Percentiles rank a stretch among this genome's conserved stretches.
phyloP scores from a whole-genome alignment of 495 filamentous ascomycete genomes.

The Alectoria sarmentosa region DNA sequence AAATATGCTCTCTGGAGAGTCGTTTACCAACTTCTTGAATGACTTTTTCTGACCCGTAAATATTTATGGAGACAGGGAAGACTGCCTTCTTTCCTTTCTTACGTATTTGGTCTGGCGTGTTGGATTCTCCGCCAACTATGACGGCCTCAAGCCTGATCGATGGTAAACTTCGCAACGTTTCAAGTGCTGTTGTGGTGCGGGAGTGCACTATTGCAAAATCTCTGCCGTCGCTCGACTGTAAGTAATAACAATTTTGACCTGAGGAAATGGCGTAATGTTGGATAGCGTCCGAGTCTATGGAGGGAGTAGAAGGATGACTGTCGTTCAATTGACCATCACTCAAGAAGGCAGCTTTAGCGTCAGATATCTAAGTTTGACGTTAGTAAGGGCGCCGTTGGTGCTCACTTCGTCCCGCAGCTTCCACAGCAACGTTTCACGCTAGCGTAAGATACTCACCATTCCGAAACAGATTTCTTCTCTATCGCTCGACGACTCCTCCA shows the following conservation, averaged over 20 bases:
- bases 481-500: neutral
- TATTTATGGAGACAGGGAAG: neutral
- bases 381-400: neutral
- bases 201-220: neutral
- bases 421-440: neutral
- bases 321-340: neutral
- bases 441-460: neutral
- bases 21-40: neutral
- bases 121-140: neutral
- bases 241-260: neutral
- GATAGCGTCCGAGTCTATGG: neutral
- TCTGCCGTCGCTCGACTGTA: neutral
- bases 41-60: neutral
- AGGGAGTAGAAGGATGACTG: neutral
- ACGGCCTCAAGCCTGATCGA: neutral
- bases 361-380: neutral
- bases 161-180: neutral
- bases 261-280: neutral
- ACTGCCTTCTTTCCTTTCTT: neutral
- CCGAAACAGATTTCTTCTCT: neutral
- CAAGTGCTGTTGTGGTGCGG: neutral
- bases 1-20: neutral
- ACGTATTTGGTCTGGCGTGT: neutral
- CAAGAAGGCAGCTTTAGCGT: neutral
- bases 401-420: too few species aligned